phyloP scores from a whole-genome alignment of 2,329 filamentous ascomycete species.

The Exserohilum turcica region DNA sequence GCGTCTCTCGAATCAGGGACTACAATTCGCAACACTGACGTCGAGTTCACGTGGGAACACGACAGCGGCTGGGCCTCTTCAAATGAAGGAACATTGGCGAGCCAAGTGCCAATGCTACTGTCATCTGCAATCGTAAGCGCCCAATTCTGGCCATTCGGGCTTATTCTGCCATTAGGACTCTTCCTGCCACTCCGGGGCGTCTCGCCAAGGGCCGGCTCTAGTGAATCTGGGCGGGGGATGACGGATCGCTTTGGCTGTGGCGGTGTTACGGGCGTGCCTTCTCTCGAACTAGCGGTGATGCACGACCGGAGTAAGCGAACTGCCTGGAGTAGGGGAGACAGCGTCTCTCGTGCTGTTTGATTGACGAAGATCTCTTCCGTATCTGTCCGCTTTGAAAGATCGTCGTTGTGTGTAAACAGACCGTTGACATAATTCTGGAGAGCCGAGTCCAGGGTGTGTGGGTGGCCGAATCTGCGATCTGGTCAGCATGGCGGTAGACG shows the following conservation, averaged over 20 bases:
- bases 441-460: slow-evolving; percentile 28
- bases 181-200: slow-evolving; percentile 26
- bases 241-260: slow-evolving; percentile 20
- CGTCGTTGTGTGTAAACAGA: slow-evolving; percentile 25
- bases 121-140: slow-evolving; percentile 13
- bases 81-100: slow-evolving; percentile 34
- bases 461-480: slow-evolving; percentile 23
- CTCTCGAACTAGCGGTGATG: slow-evolving; percentile 26
- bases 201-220: slow-evolving; percentile 30
- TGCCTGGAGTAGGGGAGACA: slow-evolving; percentile 31
- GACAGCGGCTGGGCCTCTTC: slow-evolving; percentile 24
- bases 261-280: slow-evolving; percentile 12
- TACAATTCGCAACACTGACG: slow-evolving; percentile 6
- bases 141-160: slow-evolving; percentile 17
- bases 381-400: slow-evolving; percentile 32
- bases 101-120: slow-evolving; percentile 38
- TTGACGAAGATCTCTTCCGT: slow-evolving; percentile 33
- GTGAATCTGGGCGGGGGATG: slow-evolving; percentile 29
- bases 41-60: slow-evolving; percentile 16
- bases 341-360: slow-evolving; percentile 30
- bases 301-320: slow-evolving; percentile 32
- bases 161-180: slow-evolving; percentile 18
- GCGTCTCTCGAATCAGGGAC: slow-evolving; percentile 18
- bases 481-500: background rate
- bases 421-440: slow-evolving; percentile 23